Percentiles rank a stretch among this genome's conserved stretches.
Conservation (phyloP, 164 flowering plant species). For the Annona squamosa region DNA sequence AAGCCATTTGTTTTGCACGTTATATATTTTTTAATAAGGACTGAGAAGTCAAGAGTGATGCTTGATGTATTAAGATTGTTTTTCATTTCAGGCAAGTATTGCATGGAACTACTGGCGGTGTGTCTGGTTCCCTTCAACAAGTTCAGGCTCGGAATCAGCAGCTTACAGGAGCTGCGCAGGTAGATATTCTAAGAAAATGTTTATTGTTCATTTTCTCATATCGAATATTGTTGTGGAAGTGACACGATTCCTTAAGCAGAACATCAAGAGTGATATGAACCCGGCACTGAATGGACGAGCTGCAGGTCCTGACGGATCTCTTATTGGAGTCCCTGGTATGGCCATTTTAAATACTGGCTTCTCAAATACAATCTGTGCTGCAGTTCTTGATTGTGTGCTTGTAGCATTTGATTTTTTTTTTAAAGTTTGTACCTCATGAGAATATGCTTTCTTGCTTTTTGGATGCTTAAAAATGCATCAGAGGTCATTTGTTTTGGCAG, state of each 20-base stretch:
- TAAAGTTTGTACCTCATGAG: too few relatives aligned
- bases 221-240: slow-evolving; percentile 7
- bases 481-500: background rate
- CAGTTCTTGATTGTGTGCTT: background rate
- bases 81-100: slow-evolving; percentile 67
- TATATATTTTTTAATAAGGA: too few relatives aligned
- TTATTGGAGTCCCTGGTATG: slow-evolving; percentile 71
- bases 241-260: slow-evolving; percentile 36
- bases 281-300: slow-evolving; percentile 53
- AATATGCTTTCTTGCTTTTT: background rate
- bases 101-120: slow-evolving; percentile 78
- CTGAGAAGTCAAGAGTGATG: background rate
- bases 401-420: too few relatives aligned
- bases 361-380: background rate
- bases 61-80: background rate
- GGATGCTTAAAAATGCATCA: background rate
- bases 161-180: slow-evolving; percentile 70
- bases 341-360: background rate
- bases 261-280: slow-evolving; percentile 60
- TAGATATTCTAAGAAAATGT: background rate
- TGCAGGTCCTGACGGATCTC: slow-evolving; percentile 67
- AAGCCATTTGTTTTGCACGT: too few relatives aligned
- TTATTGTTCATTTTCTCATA: background rate
- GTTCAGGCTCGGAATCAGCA: slow-evolving; percentile 84
- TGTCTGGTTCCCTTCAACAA: slow-evolving; percentile 70